Evolutionary conservation across 1,284 basidiomycete genomes (phyloP), one percentile per base, ranked within the genome.

Genomic region (Schizopora paradoxa): DNA sequence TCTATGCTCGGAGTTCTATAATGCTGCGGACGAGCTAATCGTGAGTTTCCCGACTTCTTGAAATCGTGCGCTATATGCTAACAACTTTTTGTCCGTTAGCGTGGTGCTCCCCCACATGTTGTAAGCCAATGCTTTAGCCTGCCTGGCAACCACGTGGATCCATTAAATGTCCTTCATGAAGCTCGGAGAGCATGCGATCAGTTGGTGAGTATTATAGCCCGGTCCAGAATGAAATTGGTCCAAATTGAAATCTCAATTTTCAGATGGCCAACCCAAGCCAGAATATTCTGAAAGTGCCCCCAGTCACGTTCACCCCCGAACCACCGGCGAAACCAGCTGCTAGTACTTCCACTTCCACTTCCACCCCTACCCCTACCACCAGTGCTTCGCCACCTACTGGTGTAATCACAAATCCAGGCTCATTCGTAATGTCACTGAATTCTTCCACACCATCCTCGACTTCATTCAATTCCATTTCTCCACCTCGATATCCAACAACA

Each of bases 1-100:
- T 57, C 66, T 89, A 29, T 89, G 86, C 61, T 78, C 81, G 2
- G 86, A 88, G 58, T 89, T 89, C 59, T 89, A 88, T 64, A 82
- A 79, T 27, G 85, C 86, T 5, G 86, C 86, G 13, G 86, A 87
- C 60, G 86, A 89, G 61, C 73, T 89, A 37, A 73, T 89, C 45
- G 86, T 89, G 60, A 63, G 85, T 76, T 48, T 26, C 42, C 26
- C 34, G 52, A 45, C 46, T 49, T 39, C 49, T 43, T 28, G 14
- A 22, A 18, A 52, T 22, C 19, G 36, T 26, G 26, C 45, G 48
- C 27, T 26, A 35, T 26, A 11, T 45, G 53, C 35, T 52, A 54
- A 48, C 45, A 45, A 45, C 16, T 28, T 45, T 44, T 47, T 43
- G 55, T 27, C 61, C 86, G 82, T 83, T 85, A 79, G 80, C 69